A percentile compares a stretch with the other conserved stretches of the same genome.
Evolutionary conservation across 192 early-diverging fungal species (phyloP).

Genomic region (Phlyctochytrium bullatum): DNA sequence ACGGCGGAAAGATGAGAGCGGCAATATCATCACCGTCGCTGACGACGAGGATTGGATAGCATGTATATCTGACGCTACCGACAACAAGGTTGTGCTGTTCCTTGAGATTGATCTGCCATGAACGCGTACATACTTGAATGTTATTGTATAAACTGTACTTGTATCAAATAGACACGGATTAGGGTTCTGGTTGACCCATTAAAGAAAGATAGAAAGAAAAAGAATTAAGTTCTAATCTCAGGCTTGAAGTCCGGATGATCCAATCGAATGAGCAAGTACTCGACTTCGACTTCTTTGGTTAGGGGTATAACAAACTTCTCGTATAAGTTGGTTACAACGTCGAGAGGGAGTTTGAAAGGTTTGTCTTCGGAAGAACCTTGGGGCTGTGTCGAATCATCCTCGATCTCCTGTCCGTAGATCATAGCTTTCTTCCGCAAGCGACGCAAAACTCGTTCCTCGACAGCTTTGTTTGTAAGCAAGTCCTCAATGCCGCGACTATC

Average conservation of each 20-base stretch:
- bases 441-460: constrained; percentile 80
- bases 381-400: constrained; percentile 33
- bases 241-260: constrained; percentile 26
- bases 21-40: neutral
- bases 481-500: constrained; percentile 78
- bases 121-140: too few relatives aligned
- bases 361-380: constrained; percentile 21
- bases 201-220: too few relatives aligned
- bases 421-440: constrained; percentile 85
- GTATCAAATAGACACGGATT: too few relatives aligned
- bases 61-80: neutral
- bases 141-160: too few relatives aligned
- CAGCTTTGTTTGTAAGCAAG: constrained; percentile 81
- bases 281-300: constrained; percentile 95
- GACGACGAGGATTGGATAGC: constrained; percentile 3
- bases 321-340: constrained; percentile 88
- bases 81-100: neutral
- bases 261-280: constrained; percentile 78
- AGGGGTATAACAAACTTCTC: constrained; percentile 94
- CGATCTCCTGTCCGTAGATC: constrained; percentile 90
- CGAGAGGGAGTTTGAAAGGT: constrained; percentile 63
- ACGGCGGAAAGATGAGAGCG: neutral
- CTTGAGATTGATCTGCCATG: neutral
- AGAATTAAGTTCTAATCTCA: neutral
- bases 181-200: too few relatives aligned